Evolutionary conservation across 805 yeast genomes (phyloP), one percentile per base, ranked within the genome.

Genomic region (Ogataea glucozyma): DNA sequence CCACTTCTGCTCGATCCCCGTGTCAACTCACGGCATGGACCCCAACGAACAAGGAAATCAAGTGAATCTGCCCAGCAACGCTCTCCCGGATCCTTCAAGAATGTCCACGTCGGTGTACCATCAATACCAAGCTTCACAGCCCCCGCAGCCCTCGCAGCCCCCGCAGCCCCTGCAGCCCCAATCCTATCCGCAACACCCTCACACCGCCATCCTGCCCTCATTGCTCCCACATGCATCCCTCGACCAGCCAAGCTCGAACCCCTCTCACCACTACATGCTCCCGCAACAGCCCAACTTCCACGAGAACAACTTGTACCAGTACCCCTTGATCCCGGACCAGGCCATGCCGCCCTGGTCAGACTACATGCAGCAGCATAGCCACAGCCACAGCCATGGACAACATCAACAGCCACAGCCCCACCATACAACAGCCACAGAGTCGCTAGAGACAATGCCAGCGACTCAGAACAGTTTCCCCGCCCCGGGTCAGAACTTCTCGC

Each of bases 331-430:
- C 13, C 13, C 21, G n/a, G 41, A 38, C 14, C 41, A 29, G 8
- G 33, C 29, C 17, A 9, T 38, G 4, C 26, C 26, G 4, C n/a
- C 20, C 19, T 38, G 41, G 41, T 4, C 41, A n/a, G 35, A 38
- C 3, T 38, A 38, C 21, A 29, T 30, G 9, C 41, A 21, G 20
- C n/a, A n/a, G n/a, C n/a, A n/a, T n/a, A n/a, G n/a, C n/a, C n/a
- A n/a, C n/a, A n/a, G n/a, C n/a, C 31, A 27, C 24, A 30, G 21
- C 23, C 41, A 21, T 19, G 18, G 17, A 20, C 20, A n/a, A 4
- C 21, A n/a, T n/a, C n/a, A n/a, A n/a, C n/a, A n/a, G n/a, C n/a
- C n/a, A n/a, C n/a, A n/a, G n/a, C n/a, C n/a, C n/a, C n/a, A n/a
- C n/a, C n/a, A n/a, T n/a, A n/a, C n/a, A n/a, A n/a, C n/a, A n/a